Base-by-base conservation (phyloP, 768 basidiomycete genomes). In the Leccinum fibrillosum region DNA sequence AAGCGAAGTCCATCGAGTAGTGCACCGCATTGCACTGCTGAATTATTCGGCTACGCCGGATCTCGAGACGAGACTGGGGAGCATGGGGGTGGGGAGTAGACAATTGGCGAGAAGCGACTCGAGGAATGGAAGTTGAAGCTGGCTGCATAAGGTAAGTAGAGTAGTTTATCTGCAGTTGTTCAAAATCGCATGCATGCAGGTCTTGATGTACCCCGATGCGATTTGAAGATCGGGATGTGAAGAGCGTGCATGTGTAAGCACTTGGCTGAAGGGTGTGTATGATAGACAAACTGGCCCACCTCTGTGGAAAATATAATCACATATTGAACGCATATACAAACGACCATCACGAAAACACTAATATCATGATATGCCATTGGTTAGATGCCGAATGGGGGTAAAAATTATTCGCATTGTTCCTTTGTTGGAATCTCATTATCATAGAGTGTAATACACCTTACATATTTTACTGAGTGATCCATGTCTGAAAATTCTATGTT, bases 111-210 rank as follows among this genome's bases (percentile, higher is more conserved):
- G 42, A 44, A 44, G 42, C 19, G 12, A 30, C n/a, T 9, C 0
- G 19, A 25, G 26, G 1, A 64, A 53, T 64, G 47, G 63, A 64
- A 54, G 55, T 23, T 2, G 37, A 3, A 6, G 25, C 25, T 12
- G 25, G 53, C 26, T 13, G 28, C 13, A 30, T 12, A 12, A 21
- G 5, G n/a, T 2, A 26, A 57, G 12, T 11, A 21, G 34, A 32
- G 25, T 19, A 3, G 45, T 48, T 19, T 11, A 25, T 32, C 39
- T 37, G 26, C 26, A 28, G 19, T 13, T 15, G n/a, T 9, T 15
- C 15, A n/a, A 9, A 4, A 28, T 26, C 49, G n/a, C 35, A 50
- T 19, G 4, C 44, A 32, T n/a, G 13, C 8, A 49, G 13, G n/a
- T 26, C 25, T 17, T 10, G 35, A 23, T 15, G 37, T 12, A n/a